Evolutionary conservation across 768 basidiomycete genomes (phyloP).

Genomic region (Phanerochaete carnosa): DNA sequence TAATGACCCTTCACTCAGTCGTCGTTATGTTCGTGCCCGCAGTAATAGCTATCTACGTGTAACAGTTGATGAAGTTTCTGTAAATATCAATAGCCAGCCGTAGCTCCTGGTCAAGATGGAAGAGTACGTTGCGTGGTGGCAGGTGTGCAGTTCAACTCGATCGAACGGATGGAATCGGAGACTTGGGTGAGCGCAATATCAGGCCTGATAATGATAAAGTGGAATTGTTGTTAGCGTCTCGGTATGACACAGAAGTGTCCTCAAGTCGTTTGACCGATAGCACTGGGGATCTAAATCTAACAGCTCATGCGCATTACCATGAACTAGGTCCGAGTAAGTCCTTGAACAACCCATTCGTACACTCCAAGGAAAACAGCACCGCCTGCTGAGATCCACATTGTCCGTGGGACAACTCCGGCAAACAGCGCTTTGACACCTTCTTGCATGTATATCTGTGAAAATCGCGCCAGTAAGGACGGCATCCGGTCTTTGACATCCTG

Average conservation of each 20-base stretch:
- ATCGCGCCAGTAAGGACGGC: slow-evolving; percentile 54
- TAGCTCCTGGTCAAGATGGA: too few relatives aligned
- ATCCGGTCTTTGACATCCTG: slow-evolving; percentile 48
- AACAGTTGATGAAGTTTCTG: slow-evolving; percentile 1
- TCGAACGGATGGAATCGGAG: too few relatives aligned
- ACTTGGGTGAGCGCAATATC: too few relatives aligned
- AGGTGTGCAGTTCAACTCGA: too few relatives aligned
- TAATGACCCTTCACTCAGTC: slow-evolving; percentile 2
- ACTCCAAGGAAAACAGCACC: slow-evolving; percentile 98
- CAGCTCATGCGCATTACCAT: neutral
- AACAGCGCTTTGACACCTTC: slow-evolving; percentile 83
- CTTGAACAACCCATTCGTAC: slow-evolving; percentile 77
- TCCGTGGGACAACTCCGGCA: slow-evolving; percentile 84
- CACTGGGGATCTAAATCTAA: neutral
- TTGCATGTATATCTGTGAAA: slow-evolving; percentile 59
- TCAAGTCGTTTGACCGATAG: neutral
- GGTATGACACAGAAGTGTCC: too few relatives aligned
- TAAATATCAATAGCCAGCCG: too few relatives aligned
- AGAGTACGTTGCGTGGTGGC: too few relatives aligned
- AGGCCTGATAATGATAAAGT: too few relatives aligned
- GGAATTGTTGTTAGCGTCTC: too few relatives aligned
- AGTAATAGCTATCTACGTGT: slow-evolving; percentile 7
- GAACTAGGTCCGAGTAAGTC: slow-evolving; percentile 25
- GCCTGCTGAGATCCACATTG: slow-evolving; percentile 94
- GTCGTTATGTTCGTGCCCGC: slow-evolving; percentile 3